phyloP scores from a whole-genome alignment of 805 yeast species.

The Phaffomyces thermotolerans region DNA sequence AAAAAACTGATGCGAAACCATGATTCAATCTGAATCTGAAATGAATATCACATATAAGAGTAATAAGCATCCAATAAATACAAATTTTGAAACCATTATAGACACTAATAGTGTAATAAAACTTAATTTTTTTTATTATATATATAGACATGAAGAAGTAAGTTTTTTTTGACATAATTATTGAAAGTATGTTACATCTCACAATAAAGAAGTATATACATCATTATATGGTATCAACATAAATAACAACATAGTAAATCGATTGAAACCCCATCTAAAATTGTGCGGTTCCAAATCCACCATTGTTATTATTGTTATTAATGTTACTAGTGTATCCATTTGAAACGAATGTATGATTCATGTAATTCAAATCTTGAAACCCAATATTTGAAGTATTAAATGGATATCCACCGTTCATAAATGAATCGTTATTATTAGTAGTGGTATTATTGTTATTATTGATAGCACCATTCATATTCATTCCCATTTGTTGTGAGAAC shows the following conservation, averaged over 20 bases:
- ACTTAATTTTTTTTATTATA: too few relatives aligned
- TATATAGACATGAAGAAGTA: slow-evolving; percentile 3
- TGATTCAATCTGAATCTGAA: too few relatives aligned
- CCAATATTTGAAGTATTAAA: too few relatives aligned
- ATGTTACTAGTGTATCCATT: background rate
- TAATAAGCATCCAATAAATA: background rate
- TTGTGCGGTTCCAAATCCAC: slow-evolving; percentile 9
- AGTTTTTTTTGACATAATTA: background rate
- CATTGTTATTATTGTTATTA: background rate
- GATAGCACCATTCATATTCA: background rate
- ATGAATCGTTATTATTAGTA: background rate
- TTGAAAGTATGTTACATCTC: too few relatives aligned
- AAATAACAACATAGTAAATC: too few relatives aligned
- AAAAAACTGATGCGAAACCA: too few relatives aligned
- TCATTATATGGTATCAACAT: too few relatives aligned
- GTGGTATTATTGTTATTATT: too few relatives aligned
- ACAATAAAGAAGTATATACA: too few relatives aligned
- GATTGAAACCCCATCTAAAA: background rate
- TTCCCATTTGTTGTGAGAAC: background rate
- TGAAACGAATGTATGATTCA: background rate
- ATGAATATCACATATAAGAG: too few relatives aligned
- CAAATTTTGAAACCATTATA: background rate
- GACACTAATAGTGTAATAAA: slow-evolving; percentile 5
- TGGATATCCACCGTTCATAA: background rate
- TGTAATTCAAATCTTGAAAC: too few relatives aligned